Evolutionary conservation across 2,329 filamentous ascomycete genomes (phyloP).

Genomic region (Neonectria coccinea): DNA sequence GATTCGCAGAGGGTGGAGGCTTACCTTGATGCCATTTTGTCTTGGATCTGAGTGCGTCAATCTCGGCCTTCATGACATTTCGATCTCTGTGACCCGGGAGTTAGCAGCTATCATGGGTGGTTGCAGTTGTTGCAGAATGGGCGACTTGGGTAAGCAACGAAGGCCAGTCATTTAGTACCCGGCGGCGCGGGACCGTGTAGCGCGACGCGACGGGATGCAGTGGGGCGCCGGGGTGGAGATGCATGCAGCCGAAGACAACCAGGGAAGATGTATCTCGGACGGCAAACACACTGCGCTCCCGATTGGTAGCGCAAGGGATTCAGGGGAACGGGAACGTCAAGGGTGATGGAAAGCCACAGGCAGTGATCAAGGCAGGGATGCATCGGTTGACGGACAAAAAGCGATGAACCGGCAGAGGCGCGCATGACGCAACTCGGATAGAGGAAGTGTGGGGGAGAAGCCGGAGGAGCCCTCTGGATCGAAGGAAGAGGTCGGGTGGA

Average conservation of each 20-base stretch:
- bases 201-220: constrained; percentile 43
- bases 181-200: constrained; percentile 44
- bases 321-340: constrained; percentile 7
- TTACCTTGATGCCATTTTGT: constrained; percentile 69
- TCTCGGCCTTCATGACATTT: constrained; percentile 47
- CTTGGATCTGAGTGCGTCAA: constrained; percentile 45
- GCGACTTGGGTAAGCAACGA: constrained; percentile 19
- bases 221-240: constrained; percentile 43
- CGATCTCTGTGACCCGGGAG: constrained; percentile 32
- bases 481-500: constrained; percentile 16
- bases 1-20: constrained; percentile 28
- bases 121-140: constrained; percentile 22
- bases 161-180: constrained; percentile 34
- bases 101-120: constrained; percentile 32
- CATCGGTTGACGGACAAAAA: constrained; percentile 30
- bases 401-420: constrained; percentile 22
- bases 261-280: constrained; percentile 20
- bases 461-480: constrained; percentile 26
- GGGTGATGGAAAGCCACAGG: constrained; percentile 14
- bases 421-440: constrained; percentile 31
- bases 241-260: constrained; percentile 42
- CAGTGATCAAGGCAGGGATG: constrained; percentile 15
- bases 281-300: constrained; percentile 27
- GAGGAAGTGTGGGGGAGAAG: constrained; percentile 34
- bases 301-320: constrained; percentile 20